Evolutionary conservation across 768 basidiomycete species (phyloP), one percentile per base, ranked within the genome.

Genomic region (Macrolepiota dolichaula): DNA sequence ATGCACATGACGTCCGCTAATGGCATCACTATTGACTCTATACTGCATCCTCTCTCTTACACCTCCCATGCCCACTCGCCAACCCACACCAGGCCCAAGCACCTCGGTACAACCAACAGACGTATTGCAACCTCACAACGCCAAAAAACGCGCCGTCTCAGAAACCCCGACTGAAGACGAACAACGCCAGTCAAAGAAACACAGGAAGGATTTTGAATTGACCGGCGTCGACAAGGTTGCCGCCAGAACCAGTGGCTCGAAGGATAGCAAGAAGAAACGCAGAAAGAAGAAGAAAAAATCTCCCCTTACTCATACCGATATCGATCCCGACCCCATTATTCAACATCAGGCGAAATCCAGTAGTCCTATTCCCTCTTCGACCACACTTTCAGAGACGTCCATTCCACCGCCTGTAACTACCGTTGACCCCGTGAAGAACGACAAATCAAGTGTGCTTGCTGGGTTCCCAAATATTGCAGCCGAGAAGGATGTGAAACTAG

Each of bases 241-340:
- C 35, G 49, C 22, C 35, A 59, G 10, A 6, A 4, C 32, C 38
- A 60, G n/a, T 32, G 25, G 12, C 15, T 6, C 19, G 1, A 55
- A 49, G 51, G 63, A 64, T 44, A 66, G 66, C 27, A 64, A 55
- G 40, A 72, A 68, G 42, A 65, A 67, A 19, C 73, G 73, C 55
- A 76, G 75, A 55, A 78, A 73, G 64, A 77, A 73, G 69, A 76
- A 71, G 64, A 73, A 67, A 64, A 77, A 75, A 63, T 67, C 65
- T 1, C 71, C 76, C 24, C 68, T 78, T 27, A 75, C 76, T 13
- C 50, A 66, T 13, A 60, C 64, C 10, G 67, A 64, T 36, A 10
- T 61, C 4, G 64, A 67, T 53, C 38, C 24, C 19, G 38, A 53
- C 12, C 40, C 37, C 59, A 56, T 36, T 15, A 12, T 54, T 1